These are phyloP conservation scores for Panaeolus papilionaceus DNA, from an alignment of 768 basidiomycete genomes.

Conservation along the genomic window DNA sequence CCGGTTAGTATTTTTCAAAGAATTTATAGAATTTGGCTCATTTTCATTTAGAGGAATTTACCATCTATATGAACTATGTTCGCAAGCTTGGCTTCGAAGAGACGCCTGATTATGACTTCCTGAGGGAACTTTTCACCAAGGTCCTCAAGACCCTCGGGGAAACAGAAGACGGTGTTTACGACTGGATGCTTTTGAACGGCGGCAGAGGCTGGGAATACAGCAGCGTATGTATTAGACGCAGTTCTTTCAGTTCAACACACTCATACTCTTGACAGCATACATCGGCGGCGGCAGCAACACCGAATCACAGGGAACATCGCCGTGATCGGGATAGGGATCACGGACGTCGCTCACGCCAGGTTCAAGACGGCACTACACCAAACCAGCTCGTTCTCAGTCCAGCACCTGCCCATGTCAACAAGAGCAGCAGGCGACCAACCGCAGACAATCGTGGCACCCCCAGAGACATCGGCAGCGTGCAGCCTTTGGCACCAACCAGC, in stretches of 20 bases:
- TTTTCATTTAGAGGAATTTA: slow-evolving; percentile 82
- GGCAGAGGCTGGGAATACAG: slow-evolving; percentile 97
- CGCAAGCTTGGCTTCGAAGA: slow-evolving; percentile 99
- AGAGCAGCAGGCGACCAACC: slow-evolving; percentile 56
- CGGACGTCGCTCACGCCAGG: slow-evolving; percentile 62
- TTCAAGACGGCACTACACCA: slow-evolving; percentile 60
- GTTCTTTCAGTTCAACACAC: slow-evolving; percentile 1
- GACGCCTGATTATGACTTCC: slow-evolving; percentile 96
- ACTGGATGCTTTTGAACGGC: slow-evolving; percentile 95
- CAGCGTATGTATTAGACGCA: slow-evolving; percentile 58
- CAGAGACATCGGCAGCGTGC: slow-evolving; percentile 68
- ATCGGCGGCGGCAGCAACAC: slow-evolving; percentile 55
- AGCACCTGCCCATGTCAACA: slow-evolving; percentile 64
- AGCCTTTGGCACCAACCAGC: slow-evolving; percentile 69
- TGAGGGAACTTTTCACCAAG: slow-evolving; percentile 93
- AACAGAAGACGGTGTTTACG: slow-evolving; percentile 89
- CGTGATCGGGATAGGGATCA: slow-evolving; percentile 56
- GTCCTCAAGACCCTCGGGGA: slow-evolving; percentile 89
- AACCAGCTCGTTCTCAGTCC: slow-evolving; percentile 71
- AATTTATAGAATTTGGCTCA: slow-evolving; percentile 6
- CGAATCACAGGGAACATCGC: slow-evolving; percentile 64
- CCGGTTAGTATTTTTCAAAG: slow-evolving; percentile 59
- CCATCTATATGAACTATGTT: slow-evolving; percentile 99
- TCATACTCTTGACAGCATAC: slow-evolving; percentile 49
- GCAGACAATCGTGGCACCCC: slow-evolving; percentile 54